Evolutionary conservation across 2,329 filamentous ascomycete genomes (phyloP).

Genomic region (Exutisphaerella laricina): DNA sequence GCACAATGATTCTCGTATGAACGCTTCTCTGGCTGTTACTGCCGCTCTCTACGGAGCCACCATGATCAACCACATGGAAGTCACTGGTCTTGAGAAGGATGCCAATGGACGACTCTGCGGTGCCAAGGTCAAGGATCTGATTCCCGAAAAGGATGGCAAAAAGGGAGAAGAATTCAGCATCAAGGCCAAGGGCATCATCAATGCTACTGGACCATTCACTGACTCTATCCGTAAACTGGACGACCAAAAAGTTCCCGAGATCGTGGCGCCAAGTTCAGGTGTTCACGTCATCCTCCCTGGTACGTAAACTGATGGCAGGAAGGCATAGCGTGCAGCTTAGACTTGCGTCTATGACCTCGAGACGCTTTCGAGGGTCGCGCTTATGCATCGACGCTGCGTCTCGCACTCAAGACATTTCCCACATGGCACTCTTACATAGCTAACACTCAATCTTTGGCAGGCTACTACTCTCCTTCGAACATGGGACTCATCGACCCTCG

Average conservation of each 20-base stretch:
- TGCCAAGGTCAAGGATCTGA: constrained; percentile 65
- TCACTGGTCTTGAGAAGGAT: constrained; percentile 71
- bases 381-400: too few relatives aligned
- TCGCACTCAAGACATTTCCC: too few relatives aligned
- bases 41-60: constrained; percentile 81
- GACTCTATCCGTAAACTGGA: constrained; percentile 84
- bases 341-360: too few relatives aligned
- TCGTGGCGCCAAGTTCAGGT: constrained; percentile 78
- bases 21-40: constrained; percentile 81
- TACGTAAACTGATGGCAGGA: too few relatives aligned
- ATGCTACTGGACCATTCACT: constrained; percentile 83
- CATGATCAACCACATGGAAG: constrained; percentile 76
- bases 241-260: constrained; percentile 64
- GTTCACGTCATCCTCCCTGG: constrained; percentile 82
- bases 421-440: too few relatives aligned
- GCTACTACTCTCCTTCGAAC: constrained; percentile 76
- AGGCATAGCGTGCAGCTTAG: too few relatives aligned
- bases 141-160: constrained; percentile 60
- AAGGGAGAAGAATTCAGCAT: constrained; percentile 61
- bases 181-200: constrained; percentile 75
- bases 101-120: constrained; percentile 66
- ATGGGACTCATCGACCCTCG: constrained; percentile 85
- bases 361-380: too few relatives aligned
- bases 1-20: constrained; percentile 91
- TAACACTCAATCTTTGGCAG: too few relatives aligned